Base-by-base conservation (phyloP, 2,329 filamentous ascomycete genomes). In the Neurospora crassa region DNA sequence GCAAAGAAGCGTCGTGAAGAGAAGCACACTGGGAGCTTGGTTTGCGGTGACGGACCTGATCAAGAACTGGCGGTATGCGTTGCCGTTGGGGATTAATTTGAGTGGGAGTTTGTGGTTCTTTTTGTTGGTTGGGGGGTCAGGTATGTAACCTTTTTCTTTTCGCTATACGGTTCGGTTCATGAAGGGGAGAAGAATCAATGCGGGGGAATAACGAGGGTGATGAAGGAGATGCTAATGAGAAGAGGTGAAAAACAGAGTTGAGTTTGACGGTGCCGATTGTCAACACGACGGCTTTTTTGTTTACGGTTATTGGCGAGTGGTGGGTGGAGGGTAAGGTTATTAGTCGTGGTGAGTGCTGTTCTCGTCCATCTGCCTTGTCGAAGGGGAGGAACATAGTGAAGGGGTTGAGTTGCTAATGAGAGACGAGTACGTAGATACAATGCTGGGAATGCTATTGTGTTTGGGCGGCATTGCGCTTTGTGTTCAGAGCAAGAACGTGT, bases 41-140 rank as follows among this genome's bases (percentile, higher is more conserved):
- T 96, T 93, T 79, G 91, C 90, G 3, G 92, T 95, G 0, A 78
- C 90, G 14, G 94, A 97, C 78, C 83, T 97, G 72, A 81, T 98
- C 69, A 85, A 87, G 72, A 94, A 94, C 76, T 94, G 94, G 43
- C 87, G 88, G 20, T 98, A 98, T 81, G 92, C 93, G 6, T 82
- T 97, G 37, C 95, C 95, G 24, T 81, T 98, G 76, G 82, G 97
- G 69, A 82, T 97, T 72, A 98, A 98, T 79, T 82, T 98, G 70
- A 97, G 95, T 2, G 95, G 95, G 40, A 97, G 93, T 78, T 87
- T 97, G 70, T 98, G 95, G 95, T 98, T 98, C 82, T 98, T 98
- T 77, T 82, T 98, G 75, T 84, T 98, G 74, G 95, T 98, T 53
- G 95, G 95, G 7, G 89, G 96, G 70, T 73, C 68, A 70, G 69